Base-by-base conservation (phyloP, 2,329 filamentous ascomycete species). In the Xylaria sp. region DNA sequence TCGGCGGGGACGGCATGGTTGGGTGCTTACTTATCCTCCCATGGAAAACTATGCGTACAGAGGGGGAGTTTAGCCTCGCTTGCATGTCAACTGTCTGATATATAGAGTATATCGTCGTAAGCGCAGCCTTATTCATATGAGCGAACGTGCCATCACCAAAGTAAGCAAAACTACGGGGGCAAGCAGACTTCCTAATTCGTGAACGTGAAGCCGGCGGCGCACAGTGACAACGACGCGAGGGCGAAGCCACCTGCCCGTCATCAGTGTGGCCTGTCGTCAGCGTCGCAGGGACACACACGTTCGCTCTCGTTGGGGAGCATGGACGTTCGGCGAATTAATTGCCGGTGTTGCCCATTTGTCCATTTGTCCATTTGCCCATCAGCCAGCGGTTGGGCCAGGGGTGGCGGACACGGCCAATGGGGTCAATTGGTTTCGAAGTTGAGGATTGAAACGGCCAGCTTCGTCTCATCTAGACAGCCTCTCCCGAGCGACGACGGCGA, bases 261-360 rank as follows among this genome's bases (percentile, higher is more conserved):
- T n/a, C n/a, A n/a, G n/a, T n/a, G n/a, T n/a, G n/a, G n/a, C n/a
- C n/a, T n/a, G n/a, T n/a, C n/a, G n/a, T n/a, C n/a, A n/a, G n/a
- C n/a, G n/a, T n/a, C n/a, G n/a, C n/a, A n/a, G n/a, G n/a, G n/a
- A n/a, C n/a, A n/a, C n/a, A n/a, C n/a, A n/a, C n/a, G n/a, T 19
- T 47, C 37, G 6, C 37, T 35, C 35, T 38, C 21, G 17, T 27
- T 11, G 15, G 33, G 9, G 5, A 43, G 38, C 41, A 37, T 37
- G 19, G 23, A 29, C 37, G 48, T 40, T 59, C 49, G 57, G 49
- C 27, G 21, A 10, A 54, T 54, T 54, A 43, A 48, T 47, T 41
- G 43, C 41, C 43, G 49, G 43, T 55, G 38, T 47, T 38, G 21
- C 25, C 35, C n/a, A n/a, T n/a, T n/a, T n/a, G n/a, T n/a, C n/a